Conservation (phyloP, 805 yeast genomes). For the Cyberlindnera lachancei region DNA sequence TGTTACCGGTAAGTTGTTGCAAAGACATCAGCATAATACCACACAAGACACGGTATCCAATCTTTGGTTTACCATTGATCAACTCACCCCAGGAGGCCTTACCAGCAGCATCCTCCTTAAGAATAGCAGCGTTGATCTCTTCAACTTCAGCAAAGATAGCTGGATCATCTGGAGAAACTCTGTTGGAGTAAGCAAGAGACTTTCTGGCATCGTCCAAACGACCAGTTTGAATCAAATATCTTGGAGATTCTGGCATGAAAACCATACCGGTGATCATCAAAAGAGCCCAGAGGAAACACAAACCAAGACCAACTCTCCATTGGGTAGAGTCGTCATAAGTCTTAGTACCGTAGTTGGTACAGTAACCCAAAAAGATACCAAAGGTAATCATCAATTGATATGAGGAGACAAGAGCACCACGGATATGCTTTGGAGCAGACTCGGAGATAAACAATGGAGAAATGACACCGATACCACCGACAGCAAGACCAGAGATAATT, state of each 20-base stretch:
- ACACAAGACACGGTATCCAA: slow-evolving; percentile 36
- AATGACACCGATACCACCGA: slow-evolving; percentile 70
- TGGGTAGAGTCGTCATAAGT: slow-evolving; percentile 55
- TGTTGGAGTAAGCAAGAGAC: slow-evolving; percentile 54
- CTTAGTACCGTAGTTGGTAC: slow-evolving; percentile 63
- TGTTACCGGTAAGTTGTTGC: slow-evolving; percentile 64
- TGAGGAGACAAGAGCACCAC: slow-evolving; percentile 66
- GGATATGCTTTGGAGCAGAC: slow-evolving; percentile 58
- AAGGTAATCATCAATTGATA: slow-evolving; percentile 64
- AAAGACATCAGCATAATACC: slow-evolving; percentile 53
- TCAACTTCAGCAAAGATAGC: slow-evolving; percentile 51
- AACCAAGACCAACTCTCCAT: slow-evolving; percentile 70
- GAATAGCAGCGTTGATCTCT: slow-evolving; percentile 51
- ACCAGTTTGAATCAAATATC: slow-evolving; percentile 50
- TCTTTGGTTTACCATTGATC: slow-evolving; percentile 60
- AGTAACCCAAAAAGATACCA: slow-evolving; percentile 73
- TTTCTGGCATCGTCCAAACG: slow-evolving; percentile 54
- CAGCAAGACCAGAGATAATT: slow-evolving; percentile 65
- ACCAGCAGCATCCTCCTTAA: slow-evolving; percentile 55
- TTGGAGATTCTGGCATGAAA: slow-evolving; percentile 69
- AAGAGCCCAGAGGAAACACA: slow-evolving; percentile 41
- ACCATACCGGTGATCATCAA: slow-evolving; percentile 29
- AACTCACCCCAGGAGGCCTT: slow-evolving; percentile 60
- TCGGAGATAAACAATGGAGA: slow-evolving; percentile 71
- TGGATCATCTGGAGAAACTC: slow-evolving; percentile 43